Conservation (phyloP, 1,139 yeast genomes). For the Geotrichum phurueaensis region DNA sequence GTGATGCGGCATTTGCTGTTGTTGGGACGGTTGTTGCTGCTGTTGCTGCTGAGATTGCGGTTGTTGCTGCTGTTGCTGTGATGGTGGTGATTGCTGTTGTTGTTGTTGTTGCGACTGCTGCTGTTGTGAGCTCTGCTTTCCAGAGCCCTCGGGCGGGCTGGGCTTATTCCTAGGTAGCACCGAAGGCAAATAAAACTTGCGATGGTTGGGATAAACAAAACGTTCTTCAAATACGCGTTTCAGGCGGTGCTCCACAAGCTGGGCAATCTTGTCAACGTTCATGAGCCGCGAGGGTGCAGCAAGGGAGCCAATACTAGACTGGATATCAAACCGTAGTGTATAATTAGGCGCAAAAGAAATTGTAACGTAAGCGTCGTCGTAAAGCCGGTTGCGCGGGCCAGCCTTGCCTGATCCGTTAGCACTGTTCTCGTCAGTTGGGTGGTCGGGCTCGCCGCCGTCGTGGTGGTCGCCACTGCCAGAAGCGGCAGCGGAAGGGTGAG, state of each 20-base stretch:
- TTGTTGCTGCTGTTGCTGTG: not conserved
- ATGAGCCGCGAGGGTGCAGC: conserved; percentile 67
- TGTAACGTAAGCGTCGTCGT: conserved; percentile 57
- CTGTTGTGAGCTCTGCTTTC: not conserved
- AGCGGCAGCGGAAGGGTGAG: not conserved
- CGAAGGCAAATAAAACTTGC: conserved; percentile 74
- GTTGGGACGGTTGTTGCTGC: not conserved
- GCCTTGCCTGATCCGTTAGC: conserved; percentile 12
- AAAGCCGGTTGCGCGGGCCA: not conserved
- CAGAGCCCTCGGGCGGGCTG: not conserved
- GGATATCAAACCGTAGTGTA: conserved; percentile 75
- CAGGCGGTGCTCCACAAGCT: conserved; percentile 72
- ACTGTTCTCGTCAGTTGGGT: conserved; percentile 19
- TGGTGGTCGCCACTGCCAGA: not conserved
- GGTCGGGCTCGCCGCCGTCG: not conserved
- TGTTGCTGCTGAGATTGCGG: not conserved
- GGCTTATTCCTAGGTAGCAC: conserved; percentile 60
- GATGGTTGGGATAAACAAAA: conserved; percentile 90
- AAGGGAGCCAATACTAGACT: conserved; percentile 76
- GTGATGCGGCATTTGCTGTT: not conserved
- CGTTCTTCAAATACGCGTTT: conserved; percentile 88
- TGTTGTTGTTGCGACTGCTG: not conserved
- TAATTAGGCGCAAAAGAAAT: conserved; percentile 90
- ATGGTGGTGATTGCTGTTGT: not conserved
- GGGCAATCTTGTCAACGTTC: conserved; percentile 86